These are phyloP conservation scores for Adenanthera pavonina DNA, from an alignment of 306 rosid genomes.

Conservation along the genomic window DNA sequence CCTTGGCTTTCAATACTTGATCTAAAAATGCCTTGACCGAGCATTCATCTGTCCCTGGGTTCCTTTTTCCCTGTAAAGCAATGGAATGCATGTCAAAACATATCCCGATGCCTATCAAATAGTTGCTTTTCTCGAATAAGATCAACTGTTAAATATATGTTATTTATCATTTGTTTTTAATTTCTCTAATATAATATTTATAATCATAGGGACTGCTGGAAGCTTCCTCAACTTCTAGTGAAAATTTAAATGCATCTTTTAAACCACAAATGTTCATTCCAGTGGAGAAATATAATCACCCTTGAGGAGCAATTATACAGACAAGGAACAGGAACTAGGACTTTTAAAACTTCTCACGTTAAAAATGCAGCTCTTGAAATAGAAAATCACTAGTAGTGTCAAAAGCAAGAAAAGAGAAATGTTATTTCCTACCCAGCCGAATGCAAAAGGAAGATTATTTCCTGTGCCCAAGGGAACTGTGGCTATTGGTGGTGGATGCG, in stretches of 20 bases:
- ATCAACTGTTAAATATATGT: not conserved
- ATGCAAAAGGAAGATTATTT: conserved; percentile 97
- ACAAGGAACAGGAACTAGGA: not conserved
- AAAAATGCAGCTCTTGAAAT: not conserved
- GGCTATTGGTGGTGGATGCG: conserved; percentile 88
- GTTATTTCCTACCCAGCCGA: conserved; percentile 86
- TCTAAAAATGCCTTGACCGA: conserved; percentile 72
- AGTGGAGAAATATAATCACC: not conserved
- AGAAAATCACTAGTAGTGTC: conserved; percentile 21
- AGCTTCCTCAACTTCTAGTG: conserved; percentile 8
- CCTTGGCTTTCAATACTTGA: conserved; percentile 78
- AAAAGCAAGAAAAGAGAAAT: conserved; percentile 29
- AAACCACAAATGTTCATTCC: not conserved
- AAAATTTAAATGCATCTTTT: conserved; percentile 1
- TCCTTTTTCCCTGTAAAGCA: conserved; percentile 86
- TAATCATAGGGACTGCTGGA: conserved; percentile 1
- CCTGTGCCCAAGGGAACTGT: conserved; percentile 96
- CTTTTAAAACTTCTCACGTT: not conserved
- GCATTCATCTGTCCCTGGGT: conserved; percentile 79
- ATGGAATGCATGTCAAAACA: conserved; percentile 11
- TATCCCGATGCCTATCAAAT: not conserved
- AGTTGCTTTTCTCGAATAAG: not conserved
- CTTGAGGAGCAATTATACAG: not conserved
- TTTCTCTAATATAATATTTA: conserved; percentile 4
- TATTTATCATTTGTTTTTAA: not conserved